Percentiles rank a stretch among this genome's conserved stretches.
Conservation (phyloP, 1,284 basidiomycete species). For the Ustilago tritici region DNA sequence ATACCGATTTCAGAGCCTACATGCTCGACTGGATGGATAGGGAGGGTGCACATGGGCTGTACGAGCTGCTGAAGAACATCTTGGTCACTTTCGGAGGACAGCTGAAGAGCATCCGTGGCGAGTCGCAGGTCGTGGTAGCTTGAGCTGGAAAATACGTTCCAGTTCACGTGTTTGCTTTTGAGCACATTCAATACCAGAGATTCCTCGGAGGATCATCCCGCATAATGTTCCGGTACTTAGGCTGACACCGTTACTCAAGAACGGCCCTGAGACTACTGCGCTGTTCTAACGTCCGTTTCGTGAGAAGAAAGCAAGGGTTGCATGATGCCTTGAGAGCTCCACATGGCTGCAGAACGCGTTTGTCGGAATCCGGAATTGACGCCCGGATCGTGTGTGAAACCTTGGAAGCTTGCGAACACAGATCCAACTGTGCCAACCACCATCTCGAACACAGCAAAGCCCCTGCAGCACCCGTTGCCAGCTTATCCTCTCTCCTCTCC, state of each 20-base stretch:
- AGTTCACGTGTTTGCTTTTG: too few relatives aligned
- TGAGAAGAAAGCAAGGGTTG: conserved; percentile 3
- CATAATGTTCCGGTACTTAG: too few relatives aligned
- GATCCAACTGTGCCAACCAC: neutral
- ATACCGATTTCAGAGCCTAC: conserved; percentile 44
- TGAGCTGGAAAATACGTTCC: neutral
- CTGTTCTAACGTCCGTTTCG: too few relatives aligned
- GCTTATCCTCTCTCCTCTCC: too few relatives aligned
- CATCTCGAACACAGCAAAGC: neutral
- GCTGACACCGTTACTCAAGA: too few relatives aligned
- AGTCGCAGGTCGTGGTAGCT: conserved; percentile 1
- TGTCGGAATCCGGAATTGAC: neutral
- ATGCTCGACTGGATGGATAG: conserved; percentile 45
- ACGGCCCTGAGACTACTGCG: neutral
- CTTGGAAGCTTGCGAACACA: neutral
- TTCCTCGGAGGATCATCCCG: too few relatives aligned
- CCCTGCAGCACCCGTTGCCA: neutral
- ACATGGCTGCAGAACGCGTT: neutral
- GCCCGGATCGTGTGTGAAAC: neutral
- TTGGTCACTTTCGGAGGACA: conserved; percentile 36
- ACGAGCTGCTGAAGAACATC: conserved; percentile 42
- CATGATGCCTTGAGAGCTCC: neutral
- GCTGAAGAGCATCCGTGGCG: conserved; percentile 33
- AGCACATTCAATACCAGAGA: too few relatives aligned
- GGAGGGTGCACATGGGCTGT: conserved; percentile 41